phyloP scores from a whole-genome alignment of 75 land plant species.

The Cupressus sempervirens region DNA sequence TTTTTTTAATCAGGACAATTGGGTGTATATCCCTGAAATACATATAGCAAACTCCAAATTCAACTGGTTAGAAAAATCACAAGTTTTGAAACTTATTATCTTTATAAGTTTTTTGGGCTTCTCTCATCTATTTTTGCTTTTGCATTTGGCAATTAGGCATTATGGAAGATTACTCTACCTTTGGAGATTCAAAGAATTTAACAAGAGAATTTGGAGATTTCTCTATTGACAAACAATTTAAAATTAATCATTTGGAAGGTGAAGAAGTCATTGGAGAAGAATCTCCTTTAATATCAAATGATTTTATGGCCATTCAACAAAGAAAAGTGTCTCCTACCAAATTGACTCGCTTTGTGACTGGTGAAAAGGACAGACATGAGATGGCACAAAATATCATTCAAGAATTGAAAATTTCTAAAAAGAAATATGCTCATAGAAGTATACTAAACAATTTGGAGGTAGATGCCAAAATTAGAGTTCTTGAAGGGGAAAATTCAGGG shows the following conservation, averaged over 20 bases:
- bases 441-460: not conserved
- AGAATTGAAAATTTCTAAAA: not conserved
- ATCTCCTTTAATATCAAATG: not conserved
- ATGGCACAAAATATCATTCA: not conserved
- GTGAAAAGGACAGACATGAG: not conserved
- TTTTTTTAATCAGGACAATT: not conserved
- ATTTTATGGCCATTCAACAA: conserved; percentile 8
- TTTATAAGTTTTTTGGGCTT: not conserved
- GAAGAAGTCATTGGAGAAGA: not conserved
- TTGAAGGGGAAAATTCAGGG: not conserved
- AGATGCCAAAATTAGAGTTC: not conserved
- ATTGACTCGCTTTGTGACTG: not conserved
- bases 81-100: not conserved
- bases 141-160: not conserved
- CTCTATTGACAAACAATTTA: not conserved
- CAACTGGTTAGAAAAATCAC: not conserved
- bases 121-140: not conserved
- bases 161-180: not conserved
- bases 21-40: not conserved
- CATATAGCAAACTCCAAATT: not conserved
- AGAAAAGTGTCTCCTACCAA: not conserved
- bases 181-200: not conserved
- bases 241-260: not conserved
- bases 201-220: not conserved
- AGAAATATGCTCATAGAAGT: not conserved